These are phyloP conservation scores for Gentiana dahurica DNA, from an alignment of 257 asterid genomes.

Conservation along the genomic window DNA sequence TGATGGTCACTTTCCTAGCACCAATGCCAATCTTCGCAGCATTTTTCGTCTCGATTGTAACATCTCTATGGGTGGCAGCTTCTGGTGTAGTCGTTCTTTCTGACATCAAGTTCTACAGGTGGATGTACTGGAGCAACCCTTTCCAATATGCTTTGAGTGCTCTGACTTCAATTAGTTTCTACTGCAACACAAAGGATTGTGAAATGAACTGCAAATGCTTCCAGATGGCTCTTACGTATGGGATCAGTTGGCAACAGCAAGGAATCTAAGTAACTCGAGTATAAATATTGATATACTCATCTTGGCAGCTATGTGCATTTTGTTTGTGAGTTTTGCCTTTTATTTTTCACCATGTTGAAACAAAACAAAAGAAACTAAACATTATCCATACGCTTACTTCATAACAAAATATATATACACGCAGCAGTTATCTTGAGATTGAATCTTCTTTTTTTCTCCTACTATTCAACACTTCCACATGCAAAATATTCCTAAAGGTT, in stretches of 20 bases:
- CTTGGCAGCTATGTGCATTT: slow-evolving; percentile 8
- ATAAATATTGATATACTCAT: not conserved
- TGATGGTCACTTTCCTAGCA: slow-evolving; percentile 12
- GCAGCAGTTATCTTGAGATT: no score
- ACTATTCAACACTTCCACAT: no score
- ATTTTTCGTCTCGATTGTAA: slow-evolving; percentile 6
- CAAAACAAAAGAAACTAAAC: not conserved
- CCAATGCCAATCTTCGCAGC: slow-evolving; percentile 8
- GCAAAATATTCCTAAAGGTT: no score
- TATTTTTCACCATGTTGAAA: slow-evolving; percentile 5
- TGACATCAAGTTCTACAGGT: not conserved
- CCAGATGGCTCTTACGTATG: slow-evolving; percentile 9
- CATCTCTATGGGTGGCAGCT: slow-evolving; percentile 10
- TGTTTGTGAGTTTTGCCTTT: slow-evolving; percentile 2
- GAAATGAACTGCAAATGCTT: slow-evolving; percentile 6
- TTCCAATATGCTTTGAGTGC: slow-evolving; percentile 8
- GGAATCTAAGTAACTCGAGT: slow-evolving; percentile 1
- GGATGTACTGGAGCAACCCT: slow-evolving; percentile 11
- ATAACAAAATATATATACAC: no score
- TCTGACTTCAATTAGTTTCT: slow-evolving; percentile 10
- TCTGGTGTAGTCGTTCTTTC: slow-evolving; percentile 8
- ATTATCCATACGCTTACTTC: not conserved
- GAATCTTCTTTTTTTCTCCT: no score
- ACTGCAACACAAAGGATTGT: slow-evolving; percentile 5
- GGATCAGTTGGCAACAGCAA: slow-evolving; percentile 6